These are phyloP conservation scores for Pueraria montana DNA, from an alignment of 306 rosid genomes.

Conservation along the genomic window DNA sequence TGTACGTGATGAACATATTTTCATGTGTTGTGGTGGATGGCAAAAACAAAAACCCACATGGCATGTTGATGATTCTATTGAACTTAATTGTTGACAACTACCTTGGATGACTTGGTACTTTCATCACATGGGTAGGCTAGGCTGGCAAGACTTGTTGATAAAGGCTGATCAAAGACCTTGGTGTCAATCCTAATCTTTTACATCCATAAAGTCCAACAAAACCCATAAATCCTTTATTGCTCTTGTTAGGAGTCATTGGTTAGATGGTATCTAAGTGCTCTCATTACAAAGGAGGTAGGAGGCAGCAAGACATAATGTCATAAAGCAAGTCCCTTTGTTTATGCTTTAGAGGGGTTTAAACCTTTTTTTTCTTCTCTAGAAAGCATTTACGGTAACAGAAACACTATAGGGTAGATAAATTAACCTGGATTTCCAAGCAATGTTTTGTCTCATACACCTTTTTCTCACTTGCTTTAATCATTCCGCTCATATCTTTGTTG, in stretches of 20 bases:
- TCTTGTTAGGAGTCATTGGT: slow-evolving; percentile 11
- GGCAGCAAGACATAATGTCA: slow-evolving; percentile 26
- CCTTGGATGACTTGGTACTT: slow-evolving; percentile 42
- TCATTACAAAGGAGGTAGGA: slow-evolving; percentile 7
- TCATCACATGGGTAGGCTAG: slow-evolving; percentile 56
- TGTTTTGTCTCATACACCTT: slow-evolving; percentile 39
- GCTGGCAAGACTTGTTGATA: slow-evolving; percentile 35
- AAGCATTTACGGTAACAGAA: neutral
- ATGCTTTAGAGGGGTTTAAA: neutral
- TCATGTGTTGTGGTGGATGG: slow-evolving; percentile 38
- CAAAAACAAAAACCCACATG: slow-evolving; percentile 27
- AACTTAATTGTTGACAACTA: slow-evolving; percentile 38
- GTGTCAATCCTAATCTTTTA: slow-evolving; percentile 11
- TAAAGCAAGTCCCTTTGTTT: slow-evolving; percentile 28
- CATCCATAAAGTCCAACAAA: slow-evolving; percentile 36
- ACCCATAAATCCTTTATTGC: slow-evolving; percentile 25
- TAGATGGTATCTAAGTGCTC: slow-evolving; percentile 4
- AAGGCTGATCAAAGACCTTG: slow-evolving; percentile 12
- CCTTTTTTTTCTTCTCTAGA: neutral
- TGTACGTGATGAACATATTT: slow-evolving; percentile 15
- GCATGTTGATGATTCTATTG: slow-evolving; percentile 30
- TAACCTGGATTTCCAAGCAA: slow-evolving; percentile 50
- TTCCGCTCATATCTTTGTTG: slow-evolving; percentile 19
- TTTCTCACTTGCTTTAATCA: slow-evolving; percentile 35
- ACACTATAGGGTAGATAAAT: neutral